Evolutionary conservation across 345 rosid genomes (phyloP).

Genomic region (Rhodamnia argentea): DNA sequence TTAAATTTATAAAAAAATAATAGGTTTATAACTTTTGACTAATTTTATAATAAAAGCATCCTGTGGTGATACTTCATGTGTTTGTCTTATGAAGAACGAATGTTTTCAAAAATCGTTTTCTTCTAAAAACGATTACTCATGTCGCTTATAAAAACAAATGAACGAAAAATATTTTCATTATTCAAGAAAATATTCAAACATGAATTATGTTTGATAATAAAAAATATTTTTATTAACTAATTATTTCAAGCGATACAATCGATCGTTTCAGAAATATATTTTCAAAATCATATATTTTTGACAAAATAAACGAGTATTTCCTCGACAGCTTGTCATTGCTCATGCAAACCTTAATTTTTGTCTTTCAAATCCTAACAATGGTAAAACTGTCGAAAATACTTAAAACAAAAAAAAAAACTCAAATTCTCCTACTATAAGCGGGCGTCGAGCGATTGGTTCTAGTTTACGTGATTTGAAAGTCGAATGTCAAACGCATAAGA

Average conservation of each 20-base stretch:
- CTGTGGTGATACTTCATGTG: not conserved
- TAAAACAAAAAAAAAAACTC: not conserved
- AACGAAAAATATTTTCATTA: fast-evolving
- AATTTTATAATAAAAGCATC: not conserved
- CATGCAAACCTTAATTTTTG: not conserved
- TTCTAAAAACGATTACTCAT: fast-evolving
- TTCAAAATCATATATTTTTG: not conserved
- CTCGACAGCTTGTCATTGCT: not conserved
- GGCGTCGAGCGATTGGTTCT: not conserved
- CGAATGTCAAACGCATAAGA: not conserved
- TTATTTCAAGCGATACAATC: fast-evolving
- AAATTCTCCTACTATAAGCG: not conserved
- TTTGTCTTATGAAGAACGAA: not conserved
- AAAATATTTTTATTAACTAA: not conserved
- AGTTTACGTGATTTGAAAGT: not conserved
- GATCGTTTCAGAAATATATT: not conserved
- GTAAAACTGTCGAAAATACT: not conserved
- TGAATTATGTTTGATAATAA: not conserved
- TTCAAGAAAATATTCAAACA: fast-evolving
- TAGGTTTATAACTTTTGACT: no score
- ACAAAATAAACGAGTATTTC: not conserved
- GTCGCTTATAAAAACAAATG: fast-evolving
- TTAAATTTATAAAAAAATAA: no score
- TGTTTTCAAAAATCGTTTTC: not conserved
- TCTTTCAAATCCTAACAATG: not conserved